Conservation (phyloP, 495 filamentous ascomycete species). For the Podospora appendiculata region DNA sequence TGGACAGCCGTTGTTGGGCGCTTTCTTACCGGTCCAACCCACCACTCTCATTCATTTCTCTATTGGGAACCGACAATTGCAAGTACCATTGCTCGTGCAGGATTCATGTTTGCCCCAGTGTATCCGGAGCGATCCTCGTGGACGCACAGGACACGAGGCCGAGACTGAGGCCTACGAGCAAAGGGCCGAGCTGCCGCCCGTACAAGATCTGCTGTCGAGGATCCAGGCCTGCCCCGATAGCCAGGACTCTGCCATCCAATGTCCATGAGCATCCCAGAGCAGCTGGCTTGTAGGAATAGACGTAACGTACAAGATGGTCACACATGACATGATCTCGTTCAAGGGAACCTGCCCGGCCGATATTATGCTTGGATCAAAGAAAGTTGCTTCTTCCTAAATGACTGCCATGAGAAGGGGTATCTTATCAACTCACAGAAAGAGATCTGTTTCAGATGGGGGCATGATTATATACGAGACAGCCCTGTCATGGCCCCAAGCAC, state of each 20-base stretch:
- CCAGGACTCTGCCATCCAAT: slow-evolving; percentile 19
- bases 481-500: slow-evolving; percentile 22
- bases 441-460: not conserved
- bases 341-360: slow-evolving; percentile 28
- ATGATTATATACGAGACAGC: slow-evolving; percentile 7
- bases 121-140: slow-evolving; percentile 37
- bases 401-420: not conserved
- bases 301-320: slow-evolving; percentile 26
- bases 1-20: not conserved
- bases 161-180: slow-evolving; percentile 44
- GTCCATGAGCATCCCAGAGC: not conserved
- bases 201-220: slow-evolving; percentile 45
- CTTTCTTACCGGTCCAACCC: slow-evolving; percentile 20
- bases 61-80: slow-evolving; percentile 20
- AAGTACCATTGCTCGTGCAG: slow-evolving; percentile 19
- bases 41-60: slow-evolving; percentile 28
- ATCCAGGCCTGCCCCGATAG: slow-evolving; percentile 50
- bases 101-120: slow-evolving; percentile 29
- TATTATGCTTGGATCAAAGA: slow-evolving; percentile 16
- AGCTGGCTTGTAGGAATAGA: too few species aligned
- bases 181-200: slow-evolving; percentile 42
- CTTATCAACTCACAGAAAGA: not conserved
- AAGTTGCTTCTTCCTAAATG: slow-evolving; percentile 25
- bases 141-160: slow-evolving; percentile 39
- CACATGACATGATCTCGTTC: slow-evolving; percentile 37